A percentile compares a stretch with the other conserved stretches of the same genome.
These are phyloP conservation scores for Huntiella decipiens DNA, from an alignment of 2,329 filamentous ascomycete species.

Conservation along the genomic window DNA sequence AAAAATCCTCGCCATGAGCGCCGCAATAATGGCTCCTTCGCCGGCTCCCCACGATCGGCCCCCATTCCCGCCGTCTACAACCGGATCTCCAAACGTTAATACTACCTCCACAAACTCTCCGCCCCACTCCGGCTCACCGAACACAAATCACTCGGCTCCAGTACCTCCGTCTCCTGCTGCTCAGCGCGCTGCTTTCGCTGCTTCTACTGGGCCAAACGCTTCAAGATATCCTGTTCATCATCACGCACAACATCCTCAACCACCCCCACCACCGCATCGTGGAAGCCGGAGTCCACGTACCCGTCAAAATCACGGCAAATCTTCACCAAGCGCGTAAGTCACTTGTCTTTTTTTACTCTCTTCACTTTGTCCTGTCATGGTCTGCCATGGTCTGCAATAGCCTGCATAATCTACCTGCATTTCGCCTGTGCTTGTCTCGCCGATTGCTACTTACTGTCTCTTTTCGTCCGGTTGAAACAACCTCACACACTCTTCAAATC, in stretches of 20 bases:
- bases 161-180: slow-evolving; percentile 34
- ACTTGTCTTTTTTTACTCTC: slow-evolving; percentile 11
- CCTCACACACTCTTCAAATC: neutral
- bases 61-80: slow-evolving; percentile 25
- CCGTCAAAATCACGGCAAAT: slow-evolving; percentile 24
- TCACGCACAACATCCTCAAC: neutral
- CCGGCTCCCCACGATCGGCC: slow-evolving; percentile 47
- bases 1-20: slow-evolving; percentile 34
- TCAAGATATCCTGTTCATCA: slow-evolving; percentile 4
- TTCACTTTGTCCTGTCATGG: slow-evolving; percentile 2
- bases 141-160: neutral
- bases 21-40: slow-evolving; percentile 50
- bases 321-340: slow-evolving; percentile 43
- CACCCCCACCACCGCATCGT: slow-evolving; percentile 8
- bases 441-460: neutral
- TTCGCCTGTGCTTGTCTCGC: slow-evolving; percentile 5
- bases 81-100: slow-evolving; percentile 9
- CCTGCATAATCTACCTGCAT: neutral
- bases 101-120: slow-evolving; percentile 13
- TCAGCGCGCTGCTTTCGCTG: neutral
- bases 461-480: neutral
- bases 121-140: slow-evolving; percentile 20
- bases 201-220: neutral
- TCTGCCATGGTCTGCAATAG: too few relatives aligned
- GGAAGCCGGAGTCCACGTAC: slow-evolving; percentile 12